Base-by-base conservation (phyloP, 345 rosid species). In the Lepidium aucheri region DNA sequence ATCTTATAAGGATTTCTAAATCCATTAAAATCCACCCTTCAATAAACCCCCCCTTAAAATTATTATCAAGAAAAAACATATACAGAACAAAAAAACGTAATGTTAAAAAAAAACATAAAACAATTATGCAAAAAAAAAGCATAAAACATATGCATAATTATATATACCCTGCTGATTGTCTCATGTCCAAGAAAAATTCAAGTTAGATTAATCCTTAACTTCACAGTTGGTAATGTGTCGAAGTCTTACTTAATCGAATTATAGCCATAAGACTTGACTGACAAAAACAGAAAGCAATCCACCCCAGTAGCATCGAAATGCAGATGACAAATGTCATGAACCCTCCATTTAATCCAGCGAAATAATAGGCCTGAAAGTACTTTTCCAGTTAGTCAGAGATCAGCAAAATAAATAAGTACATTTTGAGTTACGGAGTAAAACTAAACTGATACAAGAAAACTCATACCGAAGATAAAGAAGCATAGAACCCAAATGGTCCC, bases 401-500 rank as follows among this genome's bases (percentile, higher is more conserved):
- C 45, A 39, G 22, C 9, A 35, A 44, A 53, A 59, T 28, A 84
- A 82, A 69, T 22, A 60, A 53, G 45, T 60, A 35, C 70, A 42
- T 33, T 40, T 68, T 41, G 18, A 35, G 24, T 39, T 11, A 28
- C 22, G 8, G 16, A n/a, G 50, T 70, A 4, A 50, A 35, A 26
- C 18, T 60, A 57, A 15, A 35, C 46, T 15, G 28, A 32, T 62
- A 4, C 26, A 69, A 63, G 8, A 35, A 42, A 41, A 45, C 28
- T 53, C 85, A 57, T 88, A 94, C 97, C 88, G 80, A 74, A 63
- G 96, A 88, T 14, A 83, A 22, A 56, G 65, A 58, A 65, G 96
- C 85, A 76, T 86, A 88, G 65, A 85, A 81, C 16, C 95, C 97
- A 79, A 86, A 85, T 62, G 99, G 93, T 80, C 99, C 99, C 97